Base-by-base conservation (phyloP, 2,329 filamentous ascomycete species). In the Pezicula neosporulosa region DNA sequence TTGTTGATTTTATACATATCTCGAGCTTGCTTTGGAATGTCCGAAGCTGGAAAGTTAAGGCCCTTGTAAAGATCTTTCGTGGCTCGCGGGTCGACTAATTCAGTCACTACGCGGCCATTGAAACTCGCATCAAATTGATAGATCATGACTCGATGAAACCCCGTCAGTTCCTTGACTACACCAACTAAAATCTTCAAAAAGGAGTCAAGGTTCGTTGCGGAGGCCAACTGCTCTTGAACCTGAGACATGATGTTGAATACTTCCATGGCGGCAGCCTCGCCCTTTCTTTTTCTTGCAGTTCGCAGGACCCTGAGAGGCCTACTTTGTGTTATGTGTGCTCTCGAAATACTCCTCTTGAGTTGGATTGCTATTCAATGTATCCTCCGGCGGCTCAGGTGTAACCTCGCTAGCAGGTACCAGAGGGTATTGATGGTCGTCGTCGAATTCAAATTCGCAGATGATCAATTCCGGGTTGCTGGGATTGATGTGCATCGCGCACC, bases 221-320 rank as follows among this genome's bases (percentile, higher is more conserved):
- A 80, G 4, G 88, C 81, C 12, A 96, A 74, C 66, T 96, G 91
- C 60, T 96, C 90, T 65, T 96, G 90, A 1, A 96, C 87, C 65
- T 96, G 91, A 1, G 88, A 90, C 81, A 96, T 89, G 57, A 96
- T 91, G 67, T 90, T 91, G 68, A 95, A 95, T 1, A 94, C 88
- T 61, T 95, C 87, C 85, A 94, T 94, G 0, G 88, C 88, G 5
- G 87, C 87, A 43, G 89, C 87, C 63, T 94, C 89, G 6, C 88
- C 89, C 58, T 83, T 82, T 46, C 86, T 77, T 62, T 89, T 89
- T 9, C 89, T 80, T 0, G 89, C 87, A 63, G 85, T 90, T 35
- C 88, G 77, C 21, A 94, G 66, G 2, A 94, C 82, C 36, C 90
- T 78, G n/a, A 96, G 71, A 4, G 90, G 90, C 58, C 85, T 88